Evolutionary conservation across 768 basidiomycete genomes (phyloP).

Genomic region (Mycena maculata): DNA sequence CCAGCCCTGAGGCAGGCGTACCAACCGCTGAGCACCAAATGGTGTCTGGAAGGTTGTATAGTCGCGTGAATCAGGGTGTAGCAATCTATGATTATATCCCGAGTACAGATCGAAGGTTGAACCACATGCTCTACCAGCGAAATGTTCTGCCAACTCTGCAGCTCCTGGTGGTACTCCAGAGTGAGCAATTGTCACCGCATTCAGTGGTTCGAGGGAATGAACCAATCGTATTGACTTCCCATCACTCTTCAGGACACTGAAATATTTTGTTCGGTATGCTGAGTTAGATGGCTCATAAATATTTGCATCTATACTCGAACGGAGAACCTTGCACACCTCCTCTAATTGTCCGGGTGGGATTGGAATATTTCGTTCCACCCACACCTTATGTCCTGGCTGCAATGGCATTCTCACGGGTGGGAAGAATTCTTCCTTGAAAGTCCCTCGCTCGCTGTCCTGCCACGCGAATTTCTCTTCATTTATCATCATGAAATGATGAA

Average conservation of each 20-base stretch:
- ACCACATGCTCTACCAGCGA: not conserved
- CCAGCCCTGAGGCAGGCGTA: constrained; percentile 44
- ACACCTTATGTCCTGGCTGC: constrained; percentile 35
- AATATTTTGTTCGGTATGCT: constrained; percentile 16
- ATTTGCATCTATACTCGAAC: constrained; percentile 18
- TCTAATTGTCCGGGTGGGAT: constrained; percentile 31
- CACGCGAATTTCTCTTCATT: constrained; percentile 28
- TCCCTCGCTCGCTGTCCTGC: not conserved
- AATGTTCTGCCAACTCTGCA: constrained; percentile 15
- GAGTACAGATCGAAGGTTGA: constrained; percentile 36
- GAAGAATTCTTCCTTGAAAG: constrained; percentile 1
- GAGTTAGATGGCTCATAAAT: constrained; percentile 16
- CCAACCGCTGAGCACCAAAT: constrained; percentile 35
- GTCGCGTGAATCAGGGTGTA: constrained; percentile 28
- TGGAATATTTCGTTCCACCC: constrained; percentile 31
- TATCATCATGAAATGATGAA: constrained; percentile 33
- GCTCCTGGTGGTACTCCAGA: constrained; percentile 30
- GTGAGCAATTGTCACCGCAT: constrained; percentile 41
- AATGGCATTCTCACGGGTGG: constrained; percentile 27
- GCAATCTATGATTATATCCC: constrained; percentile 41
- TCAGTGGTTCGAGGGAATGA: constrained; percentile 38
- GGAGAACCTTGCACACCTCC: constrained; percentile 23
- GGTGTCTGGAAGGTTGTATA: constrained; percentile 48
- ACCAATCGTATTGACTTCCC: constrained; percentile 23
- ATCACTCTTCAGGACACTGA: constrained; percentile 33